Evolutionary conservation across 371 early-diverging fungal species (phyloP).

Genomic region (Rhizopus arrhizus): DNA sequence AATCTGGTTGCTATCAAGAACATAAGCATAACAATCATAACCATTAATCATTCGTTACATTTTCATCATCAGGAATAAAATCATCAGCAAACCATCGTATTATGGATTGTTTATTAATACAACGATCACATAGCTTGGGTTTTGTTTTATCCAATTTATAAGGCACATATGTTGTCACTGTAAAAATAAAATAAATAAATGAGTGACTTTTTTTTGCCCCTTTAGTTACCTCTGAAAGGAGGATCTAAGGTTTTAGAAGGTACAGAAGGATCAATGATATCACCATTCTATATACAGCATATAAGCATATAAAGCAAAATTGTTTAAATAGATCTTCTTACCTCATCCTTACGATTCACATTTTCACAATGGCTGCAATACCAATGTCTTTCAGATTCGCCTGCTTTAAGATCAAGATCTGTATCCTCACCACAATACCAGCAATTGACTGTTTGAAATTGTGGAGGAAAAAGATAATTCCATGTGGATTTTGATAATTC

Average conservation of each 20-base stretch:
- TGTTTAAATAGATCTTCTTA: not conserved
- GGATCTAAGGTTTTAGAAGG: not conserved
- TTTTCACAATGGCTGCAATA: conserved; percentile 3
- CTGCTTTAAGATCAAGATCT: not conserved
- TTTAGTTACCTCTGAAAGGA: not conserved
- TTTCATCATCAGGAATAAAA: not conserved
- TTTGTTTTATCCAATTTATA: not conserved
- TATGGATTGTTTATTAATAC: not conserved
- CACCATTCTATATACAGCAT: not conserved
- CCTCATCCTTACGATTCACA: not conserved
- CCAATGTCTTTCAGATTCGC: not conserved
- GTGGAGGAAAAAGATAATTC: not conserved
- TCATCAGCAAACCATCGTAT: not conserved
- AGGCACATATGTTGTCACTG: not conserved
- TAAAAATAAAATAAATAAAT: not conserved
- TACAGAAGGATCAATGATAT: not conserved
- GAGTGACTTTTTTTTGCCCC: not conserved
- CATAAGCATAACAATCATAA: not conserved
- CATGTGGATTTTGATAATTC: not conserved
- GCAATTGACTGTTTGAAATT: not conserved
- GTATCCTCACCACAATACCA: conserved; percentile 3
- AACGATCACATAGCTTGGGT: not conserved
- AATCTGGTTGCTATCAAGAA: not conserved
- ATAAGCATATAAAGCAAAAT: not conserved
- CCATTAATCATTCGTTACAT: not conserved